Evolutionary conservation across 495 filamentous ascomycete species (phyloP), one percentile per base, ranked within the genome.

Genomic region (Sabuloglossum arenarium): DNA sequence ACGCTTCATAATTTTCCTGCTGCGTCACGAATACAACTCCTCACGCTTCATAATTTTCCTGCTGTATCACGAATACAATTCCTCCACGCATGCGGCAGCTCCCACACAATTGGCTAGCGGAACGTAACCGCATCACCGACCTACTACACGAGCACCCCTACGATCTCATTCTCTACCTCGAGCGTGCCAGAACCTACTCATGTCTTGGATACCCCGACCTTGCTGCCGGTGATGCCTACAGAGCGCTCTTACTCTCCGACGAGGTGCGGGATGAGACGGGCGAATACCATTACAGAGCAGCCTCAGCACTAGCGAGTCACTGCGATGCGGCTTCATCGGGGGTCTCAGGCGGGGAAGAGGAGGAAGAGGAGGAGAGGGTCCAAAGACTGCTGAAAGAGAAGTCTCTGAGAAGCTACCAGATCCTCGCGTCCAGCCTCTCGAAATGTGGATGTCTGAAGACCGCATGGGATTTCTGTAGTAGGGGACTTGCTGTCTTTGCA

Each of bases 221-320:
- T 16, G 86, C 86, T 3, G 83, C 84, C 27, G 87, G 86, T 42
- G 91, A 95, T 67, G 85, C 87, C 1, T 97, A 98, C 66, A 81
- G 85, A 43, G 86, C 88, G 1, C 75, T 98, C 1, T 78, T 94
- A 11, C 71, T 97, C 43, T 72, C 81, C 21, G 91, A 98, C 61
- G 87, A 90, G 55, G 75, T 88, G 25, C 64, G 73, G 55, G 82
- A 91, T 55, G 79, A 82, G 58, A 64, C 70, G 8, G 69, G 67
- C 25, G 83, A 85, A 65, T 85, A 80, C 60, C 78, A 85, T 62
- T 70, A 79, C 8, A 59, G 70, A 53, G 79, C 78, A 21, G 47
- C 63, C 8, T 53, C 47, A 25, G 53, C 34, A 12, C 25, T 56
- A 34, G 21, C 5, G 12, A 16, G 21, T 12, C 54, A 50, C 2